These are phyloP conservation scores for Fusarium sp. DNA, from an alignment of 2,329 filamentous ascomycete genomes.

Conservation along the genomic window DNA sequence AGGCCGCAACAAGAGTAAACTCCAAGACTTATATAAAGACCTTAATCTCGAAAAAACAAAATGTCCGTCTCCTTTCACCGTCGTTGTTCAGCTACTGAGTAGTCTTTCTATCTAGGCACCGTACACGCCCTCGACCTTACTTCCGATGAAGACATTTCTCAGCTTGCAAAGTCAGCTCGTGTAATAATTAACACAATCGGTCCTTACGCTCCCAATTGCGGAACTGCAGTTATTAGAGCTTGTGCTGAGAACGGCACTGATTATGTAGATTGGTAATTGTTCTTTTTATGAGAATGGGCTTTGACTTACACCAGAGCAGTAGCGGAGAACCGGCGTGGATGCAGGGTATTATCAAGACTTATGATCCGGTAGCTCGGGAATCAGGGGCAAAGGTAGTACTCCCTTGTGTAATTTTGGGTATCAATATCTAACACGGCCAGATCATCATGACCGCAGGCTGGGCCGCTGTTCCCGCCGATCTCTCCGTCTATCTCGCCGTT, in stretches of 20 bases:
- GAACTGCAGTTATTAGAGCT: constrained; percentile 31
- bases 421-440: constrained; percentile 6
- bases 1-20: constrained; percentile 79
- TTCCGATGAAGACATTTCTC: constrained; percentile 4
- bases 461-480: constrained; percentile 37
- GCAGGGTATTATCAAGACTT: constrained; percentile 22
- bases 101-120: not conserved
- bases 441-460: constrained; percentile 39
- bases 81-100: not conserved
- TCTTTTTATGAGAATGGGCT: not conserved
- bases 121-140: constrained; percentile 18
- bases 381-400: constrained; percentile 25
- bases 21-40: constrained; percentile 71
- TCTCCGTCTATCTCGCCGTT: constrained; percentile 33
- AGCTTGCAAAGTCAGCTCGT: constrained; percentile 4
- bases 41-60: constrained; percentile 4
- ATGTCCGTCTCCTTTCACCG: constrained; percentile 6
- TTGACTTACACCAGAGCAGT: constrained; percentile 23
- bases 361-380: constrained; percentile 21
- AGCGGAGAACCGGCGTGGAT: constrained; percentile 41
- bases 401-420: not conserved
- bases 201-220: constrained; percentile 31
- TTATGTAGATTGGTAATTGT: constrained; percentile 41
- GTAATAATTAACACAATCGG: constrained; percentile 35
- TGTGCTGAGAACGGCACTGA: constrained; percentile 42